Evolutionary conservation across 2,329 filamentous ascomycete genomes (phyloP), one percentile per base, ranked within the genome.

Genomic region (Colletotrichum brevisporum): DNA sequence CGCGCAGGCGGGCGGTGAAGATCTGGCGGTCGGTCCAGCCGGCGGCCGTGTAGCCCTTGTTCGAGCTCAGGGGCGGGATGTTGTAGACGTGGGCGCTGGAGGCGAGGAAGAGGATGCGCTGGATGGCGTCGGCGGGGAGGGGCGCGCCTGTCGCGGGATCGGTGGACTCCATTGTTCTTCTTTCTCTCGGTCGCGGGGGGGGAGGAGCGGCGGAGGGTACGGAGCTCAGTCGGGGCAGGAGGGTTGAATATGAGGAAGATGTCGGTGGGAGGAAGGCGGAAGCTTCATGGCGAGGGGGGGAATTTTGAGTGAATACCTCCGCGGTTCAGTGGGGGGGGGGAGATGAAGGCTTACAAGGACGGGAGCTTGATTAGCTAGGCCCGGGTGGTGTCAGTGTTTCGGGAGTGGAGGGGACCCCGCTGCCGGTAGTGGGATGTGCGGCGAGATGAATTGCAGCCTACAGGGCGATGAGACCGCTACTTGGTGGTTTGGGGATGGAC

Each of bases 61-160:
- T 94, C 18, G 91, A 92, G 52, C 91, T 86, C 67, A 94, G 85
- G 26, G 94, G 94, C 18, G 94, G 94, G 78, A 97, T 94, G 76
- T 92, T 90, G 86, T 97, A 97, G 84, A 97, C 88, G 83, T 97
- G 93, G 72, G 96, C 91, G 72, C 87, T 84, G 75, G 86, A 83
- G 71, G 91, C 89, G 78, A 94, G 84, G 87, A 94, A 95, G 79
- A 97, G 91, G 78, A 96, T 85, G 78, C 94, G 91, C 81, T 96
- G 93, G 81, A 97, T 95, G 75, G 94, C 92, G 77, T 93, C 92
- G 60, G 89, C 78, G 64, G 92, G 91, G 73, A 94, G 87, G 72
- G 90, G 80, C 41, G 82, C 83, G 74, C 91, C 91, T 24, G 92
- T 95, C 64, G 90, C 86, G 60, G 92, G 92, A 81, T 96, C 92